Conservation (phyloP, 306 rosid species). For the Trifolium subterraneum region DNA sequence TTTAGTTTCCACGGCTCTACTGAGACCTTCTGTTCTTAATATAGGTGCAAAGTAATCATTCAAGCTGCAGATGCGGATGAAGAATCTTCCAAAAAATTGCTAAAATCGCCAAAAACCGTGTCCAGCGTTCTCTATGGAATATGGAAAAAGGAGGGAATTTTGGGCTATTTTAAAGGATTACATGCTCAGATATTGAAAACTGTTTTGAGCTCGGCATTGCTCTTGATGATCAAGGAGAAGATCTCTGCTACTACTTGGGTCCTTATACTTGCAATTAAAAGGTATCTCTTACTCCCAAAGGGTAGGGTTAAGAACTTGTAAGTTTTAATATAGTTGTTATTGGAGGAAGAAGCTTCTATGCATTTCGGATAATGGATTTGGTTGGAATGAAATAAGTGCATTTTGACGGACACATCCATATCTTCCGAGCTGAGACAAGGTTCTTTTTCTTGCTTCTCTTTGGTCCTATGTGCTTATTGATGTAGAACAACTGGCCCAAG, state of each 20-base stretch:
- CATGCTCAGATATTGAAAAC: conserved; percentile 97
- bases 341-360: conserved; percentile 40
- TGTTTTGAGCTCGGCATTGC: conserved; percentile 92
- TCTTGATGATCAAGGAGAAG: conserved; percentile 99
- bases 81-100: conserved; percentile 42
- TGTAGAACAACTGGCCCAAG: conserved; percentile 18
- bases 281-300: conserved; percentile 67
- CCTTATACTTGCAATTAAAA: conserved; percentile 76
- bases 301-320: conserved; percentile 49
- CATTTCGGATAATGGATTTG: conserved; percentile 37
- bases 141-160: conserved; percentile 85
- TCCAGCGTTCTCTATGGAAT: conserved; percentile 61
- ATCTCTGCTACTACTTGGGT: conserved; percentile 89
- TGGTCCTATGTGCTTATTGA: conserved; percentile 23
- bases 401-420: conserved; percentile 21
- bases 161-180: conserved; percentile 91
- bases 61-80: conserved; percentile 83
- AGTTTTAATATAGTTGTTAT: conserved; percentile 27
- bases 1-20: conserved; percentile 33
- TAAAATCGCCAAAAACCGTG: conserved; percentile 62
- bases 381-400: conserved; percentile 34
- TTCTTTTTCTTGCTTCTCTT: conserved; percentile 34
- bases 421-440: conserved; percentile 17
- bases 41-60: conserved; percentile 98
- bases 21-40: conserved; percentile 31